Evolutionary conservation across 2,329 filamentous ascomycete species (phyloP), one percentile per base, ranked within the genome.

Genomic region (Cadophora sp.): DNA sequence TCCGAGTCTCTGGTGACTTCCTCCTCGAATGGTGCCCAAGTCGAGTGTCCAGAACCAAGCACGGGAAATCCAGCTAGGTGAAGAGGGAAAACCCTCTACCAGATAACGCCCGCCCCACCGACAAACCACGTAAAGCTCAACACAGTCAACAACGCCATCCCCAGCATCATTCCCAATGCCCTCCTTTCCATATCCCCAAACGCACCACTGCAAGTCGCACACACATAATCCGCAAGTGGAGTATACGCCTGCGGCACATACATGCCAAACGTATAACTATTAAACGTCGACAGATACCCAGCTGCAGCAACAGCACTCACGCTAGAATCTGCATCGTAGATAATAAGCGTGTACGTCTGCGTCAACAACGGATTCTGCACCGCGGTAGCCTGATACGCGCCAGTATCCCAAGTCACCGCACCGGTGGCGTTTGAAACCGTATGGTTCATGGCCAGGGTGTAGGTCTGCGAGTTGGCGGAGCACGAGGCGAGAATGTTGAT

Each of bases 61-160:
- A 9, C 3, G 34, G 14, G 14, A 8, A 37, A 37, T 37, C 34
- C 34, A 37, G 34, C 34, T n/a, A 37, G 34, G 14, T 11, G 34
- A 12, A 9, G 14, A 11, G 3, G 34, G 7, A 37, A 37, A 60
- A 14, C n/a, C 24, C n/a, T 60, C 73, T 43, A 79, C 77, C 76
- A 79, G 59, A 78, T 75, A 7, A 79, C 71, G 22, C 74, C 73
- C 29, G 69, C 62, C 2, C 87, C 87, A 27, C 81, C 81, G 46
- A 89, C 86, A 73, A 90, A 90, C 87, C 87, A 90, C 34, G 87
- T 89, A 72, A 90, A 90, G 76, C 85, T 87, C 34, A 86, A 71
- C 4, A 90, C 80, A 1, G 87, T 89, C 53, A 88, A 76, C 37
- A 85, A 60, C 72, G 84, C 83, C 84, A 89, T 88, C 14, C 81